phyloP scores from a whole-genome alignment of 352 stramenopile genomes.

The Globisporangium splendens region DNA sequence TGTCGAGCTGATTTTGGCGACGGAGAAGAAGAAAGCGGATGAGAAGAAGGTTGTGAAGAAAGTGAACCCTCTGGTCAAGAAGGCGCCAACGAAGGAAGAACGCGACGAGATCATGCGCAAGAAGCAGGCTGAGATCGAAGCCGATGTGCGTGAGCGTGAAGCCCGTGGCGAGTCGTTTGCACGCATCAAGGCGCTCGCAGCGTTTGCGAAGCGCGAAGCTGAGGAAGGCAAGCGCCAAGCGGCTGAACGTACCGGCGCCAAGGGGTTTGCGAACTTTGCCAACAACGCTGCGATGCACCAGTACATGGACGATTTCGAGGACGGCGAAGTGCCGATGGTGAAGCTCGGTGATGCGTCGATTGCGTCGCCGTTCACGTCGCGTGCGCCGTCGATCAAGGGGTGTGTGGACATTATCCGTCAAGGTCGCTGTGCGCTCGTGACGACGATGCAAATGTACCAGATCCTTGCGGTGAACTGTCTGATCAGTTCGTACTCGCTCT shows the following conservation, averaged over 20 bases:
- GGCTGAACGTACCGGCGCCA: conserved; percentile 66
- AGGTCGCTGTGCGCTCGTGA: conserved; percentile 98
- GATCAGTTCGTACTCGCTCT: conserved; percentile 98
- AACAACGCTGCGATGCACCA: conserved; percentile 85
- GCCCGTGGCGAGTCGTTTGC: conserved; percentile 85
- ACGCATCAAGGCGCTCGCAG: conserved; percentile 81
- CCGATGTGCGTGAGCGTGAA: conserved; percentile 68
- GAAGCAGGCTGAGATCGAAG: conserved; percentile 81
- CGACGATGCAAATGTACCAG: conserved; percentile 98
- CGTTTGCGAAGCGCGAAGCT: conserved; percentile 80
- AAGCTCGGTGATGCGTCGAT: conserved; percentile 99
- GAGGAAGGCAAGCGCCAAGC: conserved; percentile 65
- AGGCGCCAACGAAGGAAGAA: conserved; percentile 70
- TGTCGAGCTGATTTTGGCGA: conserved; percentile 67
- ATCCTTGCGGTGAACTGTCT: conserved; percentile 99
- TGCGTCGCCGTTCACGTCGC: conserved; percentile 98
- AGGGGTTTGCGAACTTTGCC: conserved; percentile 84
- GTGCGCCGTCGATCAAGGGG: conserved; percentile 89
- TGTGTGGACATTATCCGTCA: conserved; percentile 97
- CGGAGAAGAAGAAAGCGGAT: conserved; percentile 56
- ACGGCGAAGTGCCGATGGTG: conserved; percentile 94
- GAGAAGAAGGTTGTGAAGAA: conserved; percentile 57
- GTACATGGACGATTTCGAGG: conserved; percentile 91
- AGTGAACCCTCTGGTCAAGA: conserved; percentile 48
- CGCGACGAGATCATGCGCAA: conserved; percentile 80